phyloP scores from a whole-genome alignment of 2,329 filamentous ascomycete species.

The Colletotrichum phormii region DNA sequence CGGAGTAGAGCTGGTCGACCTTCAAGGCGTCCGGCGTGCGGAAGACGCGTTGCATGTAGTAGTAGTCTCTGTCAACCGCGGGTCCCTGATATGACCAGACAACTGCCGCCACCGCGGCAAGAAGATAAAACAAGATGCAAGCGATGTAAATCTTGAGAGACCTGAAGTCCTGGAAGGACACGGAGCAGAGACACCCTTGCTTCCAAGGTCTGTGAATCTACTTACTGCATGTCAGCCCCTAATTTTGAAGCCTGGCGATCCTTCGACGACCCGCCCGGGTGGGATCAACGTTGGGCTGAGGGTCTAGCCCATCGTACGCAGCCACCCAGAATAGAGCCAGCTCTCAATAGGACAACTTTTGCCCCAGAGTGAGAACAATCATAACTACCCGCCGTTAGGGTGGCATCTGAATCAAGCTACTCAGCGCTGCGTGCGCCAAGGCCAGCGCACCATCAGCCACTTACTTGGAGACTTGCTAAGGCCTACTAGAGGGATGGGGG shows the following conservation, averaged over 20 bases:
- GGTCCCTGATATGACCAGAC: slow-evolving; percentile 24
- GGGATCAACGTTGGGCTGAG: slow-evolving; percentile 5
- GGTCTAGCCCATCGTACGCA: background rate
- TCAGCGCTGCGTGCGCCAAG: background rate
- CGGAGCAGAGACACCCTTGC: background rate
- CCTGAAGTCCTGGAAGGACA: slow-evolving; percentile 20
- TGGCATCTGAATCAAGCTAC: background rate
- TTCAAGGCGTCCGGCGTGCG: slow-evolving; percentile 13
- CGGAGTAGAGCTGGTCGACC: slow-evolving; percentile 28
- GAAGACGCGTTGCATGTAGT: slow-evolving; percentile 10
- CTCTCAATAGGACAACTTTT: background rate
- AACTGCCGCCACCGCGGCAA: slow-evolving; percentile 9
- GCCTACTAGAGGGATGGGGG: background rate
- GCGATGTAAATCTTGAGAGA: slow-evolving; percentile 14
- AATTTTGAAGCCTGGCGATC: slow-evolving; percentile 16
- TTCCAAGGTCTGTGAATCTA: background rate
- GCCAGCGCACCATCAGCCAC: background rate
- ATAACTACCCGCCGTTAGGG: background rate
- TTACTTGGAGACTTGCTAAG: background rate
- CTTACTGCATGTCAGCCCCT: background rate
- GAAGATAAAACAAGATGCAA: slow-evolving; percentile 8
- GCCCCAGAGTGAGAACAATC: background rate
- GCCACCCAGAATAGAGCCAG: too few species aligned
- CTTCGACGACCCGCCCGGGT: background rate
- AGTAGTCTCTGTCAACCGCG: background rate